These are phyloP conservation scores for Oryza punctata DNA, from an alignment of 176 grass and related monocot genomes.

Conservation along the genomic window DNA sequence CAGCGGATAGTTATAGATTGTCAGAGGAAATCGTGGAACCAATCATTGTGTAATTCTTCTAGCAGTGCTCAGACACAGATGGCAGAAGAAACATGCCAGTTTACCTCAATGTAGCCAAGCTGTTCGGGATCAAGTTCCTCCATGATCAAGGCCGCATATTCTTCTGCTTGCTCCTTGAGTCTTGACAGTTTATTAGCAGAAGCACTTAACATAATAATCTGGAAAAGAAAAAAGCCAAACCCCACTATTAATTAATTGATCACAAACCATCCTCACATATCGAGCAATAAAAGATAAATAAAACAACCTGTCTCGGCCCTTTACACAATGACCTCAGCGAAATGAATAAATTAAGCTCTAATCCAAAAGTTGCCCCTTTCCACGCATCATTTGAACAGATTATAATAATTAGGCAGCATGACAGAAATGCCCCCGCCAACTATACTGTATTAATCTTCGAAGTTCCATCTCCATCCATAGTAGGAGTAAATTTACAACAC, in stretches of 20 bases:
- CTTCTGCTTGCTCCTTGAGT: conserved; percentile 93
- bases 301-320: conserved; percentile 37
- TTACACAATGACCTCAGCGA: conserved; percentile 35
- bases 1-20: conserved; percentile 17
- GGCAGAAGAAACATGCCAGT: neutral
- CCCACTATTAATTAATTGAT: conserved; percentile 13
- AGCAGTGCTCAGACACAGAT: neutral
- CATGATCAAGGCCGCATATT: conserved; percentile 95
- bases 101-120: conserved; percentile 96
- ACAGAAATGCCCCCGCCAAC: conserved; percentile 68
- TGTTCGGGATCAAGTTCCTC: conserved; percentile 93
- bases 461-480: conserved; percentile 31
- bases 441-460: neutral
- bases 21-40: conserved; percentile 6
- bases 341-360: conserved; percentile 38
- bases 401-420: conserved; percentile 29
- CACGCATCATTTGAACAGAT: conserved; percentile 35
- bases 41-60: neutral
- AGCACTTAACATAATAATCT: conserved; percentile 96
- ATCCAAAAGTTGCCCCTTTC: conserved; percentile 24
- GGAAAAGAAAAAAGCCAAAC: conserved; percentile 26
- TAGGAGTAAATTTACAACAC: conserved; percentile 25
- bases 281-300: conserved; percentile 23
- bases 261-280: conserved; percentile 34
- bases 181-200: conserved; percentile 84